Base-by-base conservation (phyloP, 108 stramenopile genomes). In the Nitzschia inconspicua region DNA sequence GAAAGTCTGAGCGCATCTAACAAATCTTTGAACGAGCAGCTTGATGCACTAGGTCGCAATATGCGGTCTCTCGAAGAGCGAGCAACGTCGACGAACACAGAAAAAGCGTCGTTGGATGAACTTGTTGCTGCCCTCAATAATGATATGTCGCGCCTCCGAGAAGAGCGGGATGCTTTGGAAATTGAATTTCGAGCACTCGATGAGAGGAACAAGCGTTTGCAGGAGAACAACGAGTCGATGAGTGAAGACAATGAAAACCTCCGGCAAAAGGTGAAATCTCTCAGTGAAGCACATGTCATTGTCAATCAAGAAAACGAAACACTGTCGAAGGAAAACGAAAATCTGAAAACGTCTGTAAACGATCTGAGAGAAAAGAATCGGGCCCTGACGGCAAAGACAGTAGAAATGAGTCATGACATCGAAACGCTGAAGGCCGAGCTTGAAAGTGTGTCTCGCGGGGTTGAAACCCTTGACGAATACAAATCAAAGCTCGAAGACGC, bases 401-500 rank as follows among this genome's bases (percentile, higher is more conserved):
- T 13, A 30, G n/a, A 29, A 51, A 51, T 51, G 60, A 66, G 56
- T 24, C 67, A 55, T 31, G 75, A 77, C 54, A 55, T 73, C 14
- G 76, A 77, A 44, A 18, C 48, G 27, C 23, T 78, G 29, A 49
- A 58, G 29, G 44, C 63, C 5, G 83, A 84, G 46, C 37, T 84
- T 43, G 76, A 80, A 37, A 59, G 30, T 26, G 62, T 70, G 3
- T 34, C 13, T n/a, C 4, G 32, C 56, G 58, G 29, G 23, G 55
- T 47, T 11, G 29, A 65, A 14, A 36, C 60, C 24, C 52, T 52
- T 16, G 44, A 57, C 36, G 56, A 65, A 25, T 65, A 84, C 9
- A 75, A 76, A 42, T 47, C 52, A 27, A 67, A 80, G 51, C 64
- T 86, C 5, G 58, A 70, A 42, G 36, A 68, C 28, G 65, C 80